Evolutionary conservation across 192 early-diverging fungal genomes (phyloP), one percentile per base, ranked within the genome.

Genomic region (Diversispora epigaea): DNA sequence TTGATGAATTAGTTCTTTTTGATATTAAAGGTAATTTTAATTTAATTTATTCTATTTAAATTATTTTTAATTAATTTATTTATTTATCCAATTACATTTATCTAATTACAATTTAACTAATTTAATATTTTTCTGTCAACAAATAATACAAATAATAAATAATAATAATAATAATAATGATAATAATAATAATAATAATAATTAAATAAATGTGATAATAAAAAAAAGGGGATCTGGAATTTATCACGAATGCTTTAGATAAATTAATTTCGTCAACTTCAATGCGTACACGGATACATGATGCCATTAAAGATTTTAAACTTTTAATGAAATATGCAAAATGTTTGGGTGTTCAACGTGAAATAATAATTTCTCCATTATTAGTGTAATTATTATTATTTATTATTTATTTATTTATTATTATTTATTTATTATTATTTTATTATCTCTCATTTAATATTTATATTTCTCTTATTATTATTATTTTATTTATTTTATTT

Each of bases 1-100:
- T 91, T 66, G 91, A 93, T 76, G 85, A 89, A 14, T 77, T 93
- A 17, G 86, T 86, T 49, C 62, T 82, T 71, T 92, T 93, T 76
- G 82, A 89, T 70, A 77, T 87, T 9, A 82, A 81, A 71, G 91
- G 89, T 71, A 84, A 84, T 41, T 66, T 6, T 11, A 43, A 44
- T 14, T 43, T 8, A 8, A 15, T 50, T 32, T 4, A 25, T 71
- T 40, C n/a, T 71, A 63, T 56, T 63, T n/a, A n/a, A n/a, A n/a
- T 19, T 7, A 32, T 6, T 4, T 71, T 60, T n/a, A 62, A 11
- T 5, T 68, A 21, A 10, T 19, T 60, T 65, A n/a, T n/a, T n/a
- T n/a, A n/a, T n/a, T n/a, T n/a, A n/a, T n/a, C n/a, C n/a, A 3
- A 17, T 39, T 21, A 19, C 9, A 58, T n/a, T n/a, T n/a, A 12